Base-by-base conservation (phyloP, 2,329 filamentous ascomycete species). In the Pezicula neosporulosa region DNA sequence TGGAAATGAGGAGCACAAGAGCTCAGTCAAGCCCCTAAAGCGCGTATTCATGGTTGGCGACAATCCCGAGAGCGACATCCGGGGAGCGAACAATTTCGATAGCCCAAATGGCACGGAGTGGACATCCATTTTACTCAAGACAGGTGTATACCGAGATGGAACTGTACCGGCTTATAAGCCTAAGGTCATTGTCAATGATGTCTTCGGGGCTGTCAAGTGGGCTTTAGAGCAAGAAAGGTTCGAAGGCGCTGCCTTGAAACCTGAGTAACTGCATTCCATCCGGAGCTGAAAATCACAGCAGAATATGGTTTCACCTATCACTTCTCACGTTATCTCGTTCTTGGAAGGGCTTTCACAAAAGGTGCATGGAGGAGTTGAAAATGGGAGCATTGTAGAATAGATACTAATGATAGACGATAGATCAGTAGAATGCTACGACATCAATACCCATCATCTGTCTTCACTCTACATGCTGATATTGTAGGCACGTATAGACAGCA, bases 41-140 rank as follows among this genome's bases (percentile, higher is more conserved):
- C 81, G 78, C 41, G 91, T 97, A 10, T 97, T 96, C 70, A 97
- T 97, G 93, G 82, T 97, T 39, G 94, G 94, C 6, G 89, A 93
- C 64, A 93, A 93, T 63, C 88, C 89, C 5, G 90, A 90, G 65
- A 94, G 88, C 60, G 94, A 99, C 67, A 96, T 99, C 58, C 76
- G 82, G 5, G 94, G 94, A 6, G 92, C 90, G 18, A 96, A 96
- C 66, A 78, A 80, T 43, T 96, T 87, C 64, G 64, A 73, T 42
- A 89, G 86, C 56, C 72, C 77, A 4, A 70, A 78, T 51, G 86
- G 85, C 8, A 88, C 83, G n/a, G 75, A 83, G 52, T 96, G 92
- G 91, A 73, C 77, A 38, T 87, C 87, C 41, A 79, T 95, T 16
- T 72, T 96, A 52, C 87, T 96, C 27, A 78, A 83, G 59, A 96